Evolutionary conservation across 495 filamentous ascomycete species (phyloP).

Genomic region (Pyronema omphalodes): DNA sequence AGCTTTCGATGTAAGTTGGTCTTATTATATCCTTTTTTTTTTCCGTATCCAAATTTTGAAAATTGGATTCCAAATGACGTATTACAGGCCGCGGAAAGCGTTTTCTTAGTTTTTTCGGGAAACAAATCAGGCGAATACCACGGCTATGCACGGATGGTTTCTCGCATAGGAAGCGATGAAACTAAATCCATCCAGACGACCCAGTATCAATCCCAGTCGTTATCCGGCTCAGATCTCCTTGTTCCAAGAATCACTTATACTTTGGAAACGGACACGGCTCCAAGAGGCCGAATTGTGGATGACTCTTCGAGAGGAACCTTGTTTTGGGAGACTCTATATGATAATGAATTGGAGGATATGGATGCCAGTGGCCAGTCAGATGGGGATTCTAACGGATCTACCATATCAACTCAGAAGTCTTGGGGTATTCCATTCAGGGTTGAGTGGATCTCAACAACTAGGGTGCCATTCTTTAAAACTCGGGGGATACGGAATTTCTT

Average conservation of each 20-base stretch:
- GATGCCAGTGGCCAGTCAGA: constrained; percentile 27
- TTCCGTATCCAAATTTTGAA: neutral
- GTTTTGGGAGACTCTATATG: constrained; percentile 76
- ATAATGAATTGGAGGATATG: constrained; percentile 31
- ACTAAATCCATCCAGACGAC: constrained; percentile 46
- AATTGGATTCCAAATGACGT: constrained; percentile 1
- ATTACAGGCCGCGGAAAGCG: constrained; percentile 53
- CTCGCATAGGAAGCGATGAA: constrained; percentile 60
- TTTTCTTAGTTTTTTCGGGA: constrained; percentile 92
- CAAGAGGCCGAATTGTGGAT: constrained; percentile 76
- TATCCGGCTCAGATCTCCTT: constrained; percentile 29
- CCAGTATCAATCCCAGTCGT: constrained; percentile 36
- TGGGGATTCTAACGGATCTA: constrained; percentile 20
- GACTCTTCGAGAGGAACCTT: constrained; percentile 85
- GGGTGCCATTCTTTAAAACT: constrained; percentile 80
- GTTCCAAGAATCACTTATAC: constrained; percentile 55
- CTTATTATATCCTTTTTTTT: neutral
- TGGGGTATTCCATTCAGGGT: constrained; percentile 90
- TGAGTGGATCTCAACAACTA: constrained; percentile 74
- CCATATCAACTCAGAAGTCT: constrained; percentile 29
- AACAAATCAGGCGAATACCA: constrained; percentile 98
- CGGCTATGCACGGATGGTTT: constrained; percentile 84
- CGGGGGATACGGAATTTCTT: constrained; percentile 82
- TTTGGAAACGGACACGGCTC: constrained; percentile 59
- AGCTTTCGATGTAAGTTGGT: constrained; percentile 53